Conservation (phyloP, 148 eudicot species). For the Camellia sinensis region DNA sequence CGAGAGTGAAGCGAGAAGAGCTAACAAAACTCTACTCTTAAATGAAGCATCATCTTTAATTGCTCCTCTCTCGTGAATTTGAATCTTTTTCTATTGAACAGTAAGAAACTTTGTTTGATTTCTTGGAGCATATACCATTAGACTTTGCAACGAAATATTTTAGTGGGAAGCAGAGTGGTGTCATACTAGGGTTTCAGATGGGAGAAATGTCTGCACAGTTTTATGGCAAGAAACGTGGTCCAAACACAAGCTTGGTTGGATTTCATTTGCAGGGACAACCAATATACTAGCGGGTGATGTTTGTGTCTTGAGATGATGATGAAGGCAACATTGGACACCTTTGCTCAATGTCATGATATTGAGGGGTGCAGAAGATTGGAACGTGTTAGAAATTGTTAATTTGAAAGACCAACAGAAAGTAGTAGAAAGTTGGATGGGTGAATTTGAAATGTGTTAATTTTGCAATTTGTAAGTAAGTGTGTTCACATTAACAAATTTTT, state of each 20-base stretch:
- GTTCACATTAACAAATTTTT: too few relatives aligned
- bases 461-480: too few relatives aligned
- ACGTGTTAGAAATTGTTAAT: neutral
- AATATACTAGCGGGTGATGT: conserved; percentile 23
- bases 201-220: conserved; percentile 14
- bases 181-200: conserved; percentile 1
- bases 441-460: too few relatives aligned
- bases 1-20: neutral
- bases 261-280: conserved; percentile 25
- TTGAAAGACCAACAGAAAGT: neutral
- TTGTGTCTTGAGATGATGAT: conserved; percentile 25
- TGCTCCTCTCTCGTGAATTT: neutral
- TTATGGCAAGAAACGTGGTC: neutral
- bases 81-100: neutral
- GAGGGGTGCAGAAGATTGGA: neutral
- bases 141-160: neutral
- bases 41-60: neutral
- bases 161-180: neutral
- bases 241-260: neutral
- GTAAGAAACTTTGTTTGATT: neutral
- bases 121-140: conserved; percentile 11
- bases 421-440: too few relatives aligned
- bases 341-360: conserved; percentile 18
- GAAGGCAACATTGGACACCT: too few relatives aligned
- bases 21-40: neutral